A percentile compares a stretch with the other conserved stretches of the same genome.
phyloP scores from a whole-genome alignment of 139 green algal genomes.

The Tetradesmus obliquus region DNA sequence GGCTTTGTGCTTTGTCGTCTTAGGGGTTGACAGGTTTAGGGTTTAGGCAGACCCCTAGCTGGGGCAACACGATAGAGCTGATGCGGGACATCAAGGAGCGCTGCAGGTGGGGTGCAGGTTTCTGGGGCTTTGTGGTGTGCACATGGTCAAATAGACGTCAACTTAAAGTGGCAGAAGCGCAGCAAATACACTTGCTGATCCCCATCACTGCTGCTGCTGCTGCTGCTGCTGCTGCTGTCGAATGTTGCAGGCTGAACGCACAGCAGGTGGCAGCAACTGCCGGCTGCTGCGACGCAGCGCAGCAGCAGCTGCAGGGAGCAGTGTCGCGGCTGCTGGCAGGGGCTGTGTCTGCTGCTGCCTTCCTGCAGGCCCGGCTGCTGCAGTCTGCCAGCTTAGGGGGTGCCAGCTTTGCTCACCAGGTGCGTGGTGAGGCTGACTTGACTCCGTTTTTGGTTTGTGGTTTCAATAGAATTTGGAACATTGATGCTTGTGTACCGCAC shows the following conservation, averaged over 20 bases:
- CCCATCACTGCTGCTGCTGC: neutral
- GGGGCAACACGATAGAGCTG: neutral
- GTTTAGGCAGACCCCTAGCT: no score
- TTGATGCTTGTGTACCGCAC: no score
- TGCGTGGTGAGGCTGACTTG: neutral
- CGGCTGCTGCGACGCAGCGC: neutral
- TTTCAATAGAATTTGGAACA: neutral
- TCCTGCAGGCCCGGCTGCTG: conserved; percentile 24
- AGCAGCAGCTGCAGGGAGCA: neutral
- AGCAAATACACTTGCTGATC: no score
- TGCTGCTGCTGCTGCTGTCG: neutral
- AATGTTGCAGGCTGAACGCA: neutral
- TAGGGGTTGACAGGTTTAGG: no score
- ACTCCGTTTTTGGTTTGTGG: neutral
- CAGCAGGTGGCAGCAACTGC: neutral
- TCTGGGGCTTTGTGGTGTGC: neutral
- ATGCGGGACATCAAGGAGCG: conserved; percentile 27
- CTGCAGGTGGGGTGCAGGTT: conserved; percentile 1
- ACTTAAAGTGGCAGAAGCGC: no score
- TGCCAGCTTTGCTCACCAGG: conserved; percentile 18
- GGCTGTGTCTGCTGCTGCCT: neutral
- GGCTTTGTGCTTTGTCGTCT: neutral
- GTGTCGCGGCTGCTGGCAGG: neutral
- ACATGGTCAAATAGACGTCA: no score
- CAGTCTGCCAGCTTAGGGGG: neutral